Conservation (phyloP, 352 stramenopile species). For the Achlya hypogyna region DNA sequence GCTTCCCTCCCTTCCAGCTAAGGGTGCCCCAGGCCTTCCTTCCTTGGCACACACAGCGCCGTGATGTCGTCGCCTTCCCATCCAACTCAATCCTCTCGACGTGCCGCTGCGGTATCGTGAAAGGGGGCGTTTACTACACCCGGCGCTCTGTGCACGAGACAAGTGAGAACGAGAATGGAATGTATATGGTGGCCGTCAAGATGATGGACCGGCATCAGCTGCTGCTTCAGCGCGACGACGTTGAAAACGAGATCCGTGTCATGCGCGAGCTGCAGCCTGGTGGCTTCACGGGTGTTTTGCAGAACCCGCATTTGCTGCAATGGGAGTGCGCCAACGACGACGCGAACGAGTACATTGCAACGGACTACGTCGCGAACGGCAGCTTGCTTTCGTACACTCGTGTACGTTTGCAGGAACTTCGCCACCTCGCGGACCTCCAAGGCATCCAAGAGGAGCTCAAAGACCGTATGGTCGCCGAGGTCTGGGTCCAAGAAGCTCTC, state of each 20-base stretch:
- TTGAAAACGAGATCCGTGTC: conserved; percentile 67
- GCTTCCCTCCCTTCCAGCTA: conserved; percentile 60
- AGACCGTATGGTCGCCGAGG: conserved; percentile 48
- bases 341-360: conserved; percentile 73
- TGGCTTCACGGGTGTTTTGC: conserved; percentile 46
- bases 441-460: conserved; percentile 47
- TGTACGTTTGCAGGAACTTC: conserved; percentile 40
- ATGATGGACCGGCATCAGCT: conserved; percentile 65
- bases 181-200: conserved; percentile 63
- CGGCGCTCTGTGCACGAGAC: conserved; percentile 26
- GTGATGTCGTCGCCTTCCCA: conserved; percentile 56
- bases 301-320: conserved; percentile 53
- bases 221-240: conserved; percentile 59
- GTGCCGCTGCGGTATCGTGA: conserved; percentile 67
- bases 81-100: conserved; percentile 41
- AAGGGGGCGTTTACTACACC: conserved; percentile 63
- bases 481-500: conserved; percentile 61
- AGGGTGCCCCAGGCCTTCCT: conserved; percentile 55
- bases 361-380: conserved; percentile 61
- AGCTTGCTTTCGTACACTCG: conserved; percentile 61
- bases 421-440: conserved; percentile 43
- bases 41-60: conserved; percentile 55
- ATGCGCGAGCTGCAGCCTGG: conserved; percentile 66
- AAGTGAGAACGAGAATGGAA: conserved; percentile 9
- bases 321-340: conserved; percentile 61